These are phyloP conservation scores for Pseudogymnoascus sp. DNA, from an alignment of 2,329 filamentous ascomycete genomes.

Conservation along the genomic window DNA sequence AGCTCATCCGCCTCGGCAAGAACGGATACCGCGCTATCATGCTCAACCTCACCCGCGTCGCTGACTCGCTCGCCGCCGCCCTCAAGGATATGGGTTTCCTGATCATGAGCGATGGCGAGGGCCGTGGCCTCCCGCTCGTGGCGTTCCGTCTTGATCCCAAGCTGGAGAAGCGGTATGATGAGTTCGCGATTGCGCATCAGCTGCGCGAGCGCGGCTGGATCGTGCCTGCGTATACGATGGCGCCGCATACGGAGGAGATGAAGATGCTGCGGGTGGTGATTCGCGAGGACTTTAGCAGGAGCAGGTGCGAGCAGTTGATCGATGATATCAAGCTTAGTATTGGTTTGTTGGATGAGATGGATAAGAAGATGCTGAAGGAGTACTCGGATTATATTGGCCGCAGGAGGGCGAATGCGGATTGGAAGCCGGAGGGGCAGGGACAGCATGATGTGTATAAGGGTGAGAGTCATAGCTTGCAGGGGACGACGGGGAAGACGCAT, in stretches of 20 bases:
- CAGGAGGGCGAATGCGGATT: neutral
- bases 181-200: constrained; percentile 76
- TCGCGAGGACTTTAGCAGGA: constrained; percentile 82
- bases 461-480: constrained; percentile 82
- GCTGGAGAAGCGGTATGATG: constrained; percentile 45
- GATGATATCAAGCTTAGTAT: constrained; percentile 72
- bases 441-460: constrained; percentile 48
- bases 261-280: constrained; percentile 93
- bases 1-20: constrained; percentile 90
- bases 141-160: constrained; percentile 70
- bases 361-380: constrained; percentile 61
- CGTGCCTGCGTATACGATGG: constrained; percentile 95
- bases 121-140: constrained; percentile 78
- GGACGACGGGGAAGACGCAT: constrained; percentile 86
- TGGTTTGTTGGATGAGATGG: constrained; percentile 64
- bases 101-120: constrained; percentile 76
- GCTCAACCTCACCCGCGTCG: constrained; percentile 82
- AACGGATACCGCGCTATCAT: constrained; percentile 89
- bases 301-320: constrained; percentile 72
- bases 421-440: constrained; percentile 8
- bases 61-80: constrained; percentile 74
- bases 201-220: constrained; percentile 86
- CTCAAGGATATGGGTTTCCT: constrained; percentile 73
- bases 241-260: constrained; percentile 71
- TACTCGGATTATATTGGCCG: constrained; percentile 58